Evolutionary conservation across 257 asterid genomes (phyloP).

Genomic region (Solanum dulcamara): DNA sequence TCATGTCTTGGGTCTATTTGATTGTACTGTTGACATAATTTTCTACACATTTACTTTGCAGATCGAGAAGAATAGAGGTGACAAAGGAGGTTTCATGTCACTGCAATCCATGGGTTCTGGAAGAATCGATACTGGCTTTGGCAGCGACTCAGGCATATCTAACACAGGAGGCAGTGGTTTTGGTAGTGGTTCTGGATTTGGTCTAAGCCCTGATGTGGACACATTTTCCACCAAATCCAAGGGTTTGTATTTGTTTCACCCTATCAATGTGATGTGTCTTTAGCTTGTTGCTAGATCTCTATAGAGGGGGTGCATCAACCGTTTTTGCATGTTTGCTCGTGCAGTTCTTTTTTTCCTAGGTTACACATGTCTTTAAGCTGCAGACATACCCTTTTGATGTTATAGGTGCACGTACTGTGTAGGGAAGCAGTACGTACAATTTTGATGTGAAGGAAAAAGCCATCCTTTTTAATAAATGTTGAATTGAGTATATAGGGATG

Average conservation of each 20-base stretch:
- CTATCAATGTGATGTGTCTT: neutral
- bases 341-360: neutral
- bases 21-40: neutral
- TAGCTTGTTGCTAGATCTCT: neutral
- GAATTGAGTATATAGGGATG: neutral
- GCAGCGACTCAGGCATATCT: constrained; percentile 50
- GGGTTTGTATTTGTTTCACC: constrained; percentile 32
- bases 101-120: constrained; percentile 73
- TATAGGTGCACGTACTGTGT: neutral
- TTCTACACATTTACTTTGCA: constrained; percentile 14
- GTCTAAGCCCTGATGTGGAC: constrained; percentile 54
- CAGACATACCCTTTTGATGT: neutral
- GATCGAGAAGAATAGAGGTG: constrained; percentile 76
- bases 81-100: constrained; percentile 59
- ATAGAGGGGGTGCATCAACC: neutral
- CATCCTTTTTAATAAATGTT: neutral
- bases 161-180: constrained; percentile 40
- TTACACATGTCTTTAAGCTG: neutral
- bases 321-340: neutral
- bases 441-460: neutral
- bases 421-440: neutral
- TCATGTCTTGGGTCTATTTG: neutral
- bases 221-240: constrained; percentile 53
- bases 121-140: constrained; percentile 61
- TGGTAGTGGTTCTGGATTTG: constrained; percentile 55